A percentile compares a stretch with the other conserved stretches of the same genome.
phyloP scores from a whole-genome alignment of 2,329 filamentous ascomycete species.

The Didymella exigua region DNA sequence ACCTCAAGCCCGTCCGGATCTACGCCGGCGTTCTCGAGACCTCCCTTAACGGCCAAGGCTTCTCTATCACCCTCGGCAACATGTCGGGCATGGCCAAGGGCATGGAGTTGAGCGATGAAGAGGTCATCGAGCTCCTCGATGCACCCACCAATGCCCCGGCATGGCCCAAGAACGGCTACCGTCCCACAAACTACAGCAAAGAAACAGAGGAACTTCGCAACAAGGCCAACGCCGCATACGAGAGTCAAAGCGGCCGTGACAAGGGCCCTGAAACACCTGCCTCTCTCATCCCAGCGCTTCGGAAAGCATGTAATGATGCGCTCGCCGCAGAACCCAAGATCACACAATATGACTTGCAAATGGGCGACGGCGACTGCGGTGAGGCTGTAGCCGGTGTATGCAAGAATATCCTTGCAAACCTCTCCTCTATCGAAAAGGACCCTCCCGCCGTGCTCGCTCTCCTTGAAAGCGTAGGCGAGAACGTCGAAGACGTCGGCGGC shows the following conservation, averaged over 20 bases:
- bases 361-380: conserved; percentile 90
- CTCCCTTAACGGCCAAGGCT: conserved; percentile 61
- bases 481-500: conserved; percentile 74
- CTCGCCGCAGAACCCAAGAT: conserved; percentile 67
- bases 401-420: conserved; percentile 59
- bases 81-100: conserved; percentile 53
- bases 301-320: conserved; percentile 53
- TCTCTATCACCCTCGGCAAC: conserved; percentile 62
- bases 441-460: conserved; percentile 59
- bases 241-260: conserved; percentile 22
- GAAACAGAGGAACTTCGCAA: conserved; percentile 36
- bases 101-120: conserved; percentile 46
- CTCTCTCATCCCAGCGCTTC: conserved; percentile 48
- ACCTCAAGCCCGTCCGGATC: conserved; percentile 55
- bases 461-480: conserved; percentile 63
- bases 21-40: conserved; percentile 59
- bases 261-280: conserved; percentile 49
- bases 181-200: conserved; percentile 31
- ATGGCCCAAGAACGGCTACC: conserved; percentile 58
- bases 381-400: conserved; percentile 67
- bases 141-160: conserved; percentile 57
- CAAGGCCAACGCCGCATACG: conserved; percentile 38
- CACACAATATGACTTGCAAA: conserved; percentile 75
- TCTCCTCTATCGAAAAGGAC: conserved; percentile 62
- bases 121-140: conserved; percentile 57